Evolutionary conservation across 495 filamentous ascomycete species (phyloP).

Genomic region (Clohesyomyces aquaticus): DNA sequence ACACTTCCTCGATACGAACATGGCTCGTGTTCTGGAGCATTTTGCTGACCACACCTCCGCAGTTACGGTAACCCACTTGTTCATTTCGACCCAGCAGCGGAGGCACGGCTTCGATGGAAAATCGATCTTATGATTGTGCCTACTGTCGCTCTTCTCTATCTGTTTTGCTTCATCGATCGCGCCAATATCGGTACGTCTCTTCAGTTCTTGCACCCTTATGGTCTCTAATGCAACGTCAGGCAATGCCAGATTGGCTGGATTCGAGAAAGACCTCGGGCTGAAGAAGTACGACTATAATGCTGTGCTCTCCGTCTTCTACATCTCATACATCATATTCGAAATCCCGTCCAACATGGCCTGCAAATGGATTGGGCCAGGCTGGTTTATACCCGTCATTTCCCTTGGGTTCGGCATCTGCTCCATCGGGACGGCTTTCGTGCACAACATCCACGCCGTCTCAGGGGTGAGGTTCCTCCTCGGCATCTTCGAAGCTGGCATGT

Average conservation of each 20-base stretch:
- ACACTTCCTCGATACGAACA: no score
- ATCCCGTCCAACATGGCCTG: conserved; percentile 51
- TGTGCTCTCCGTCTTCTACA: conserved; percentile 43
- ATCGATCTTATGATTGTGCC: conserved; percentile 56
- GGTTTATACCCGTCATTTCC: conserved; percentile 55
- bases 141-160: conserved; percentile 54
- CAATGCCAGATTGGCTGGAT: conserved; percentile 59
- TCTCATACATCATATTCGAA: conserved; percentile 47
- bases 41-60: conserved; percentile 11
- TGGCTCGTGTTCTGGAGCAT: background rate
- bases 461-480: conserved; percentile 59
- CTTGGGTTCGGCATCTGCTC: conserved; percentile 57
- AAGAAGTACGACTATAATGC: conserved; percentile 42
- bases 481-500: conserved; percentile 65
- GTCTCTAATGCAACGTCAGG: conserved; percentile 21
- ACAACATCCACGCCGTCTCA: conserved; percentile 48
- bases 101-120: conserved; percentile 55
- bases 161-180: conserved; percentile 59
- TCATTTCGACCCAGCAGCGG: conserved; percentile 62
- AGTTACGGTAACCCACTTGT: conserved; percentile 61
- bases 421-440: conserved; percentile 54
- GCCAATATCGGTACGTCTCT: conserved; percentile 44
- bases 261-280: conserved; percentile 48
- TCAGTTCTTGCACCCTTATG: background rate
- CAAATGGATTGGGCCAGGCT: conserved; percentile 57